Conservation (phyloP, 2,329 filamentous ascomycete species). For the Cadophora sp. region DNA sequence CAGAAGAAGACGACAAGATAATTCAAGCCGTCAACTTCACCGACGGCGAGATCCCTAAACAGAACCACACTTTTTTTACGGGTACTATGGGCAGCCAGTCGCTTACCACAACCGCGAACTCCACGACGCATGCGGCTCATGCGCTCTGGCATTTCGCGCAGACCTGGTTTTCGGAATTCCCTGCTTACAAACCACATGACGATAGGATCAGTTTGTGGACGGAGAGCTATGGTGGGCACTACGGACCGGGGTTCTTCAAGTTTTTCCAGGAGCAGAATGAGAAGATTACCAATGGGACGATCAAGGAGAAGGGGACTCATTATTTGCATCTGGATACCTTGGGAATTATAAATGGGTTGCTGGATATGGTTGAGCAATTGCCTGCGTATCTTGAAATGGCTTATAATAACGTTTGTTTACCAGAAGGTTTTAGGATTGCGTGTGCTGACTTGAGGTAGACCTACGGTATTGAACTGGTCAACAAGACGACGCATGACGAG, state of each 20-base stretch:
- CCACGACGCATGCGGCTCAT: constrained; percentile 41
- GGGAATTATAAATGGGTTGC: constrained; percentile 72
- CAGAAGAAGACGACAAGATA: constrained; percentile 42
- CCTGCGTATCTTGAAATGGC: constrained; percentile 32
- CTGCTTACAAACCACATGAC: constrained; percentile 54
- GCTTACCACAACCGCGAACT: constrained; percentile 47
- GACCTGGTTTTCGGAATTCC: constrained; percentile 61
- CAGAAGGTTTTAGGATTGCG: constrained; percentile 49
- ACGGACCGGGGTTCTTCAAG: constrained; percentile 65
- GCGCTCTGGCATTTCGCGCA: constrained; percentile 60
- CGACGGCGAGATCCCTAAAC: constrained; percentile 44
- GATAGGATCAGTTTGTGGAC: constrained; percentile 66
- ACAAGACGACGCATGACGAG: constrained; percentile 44
- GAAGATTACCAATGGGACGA: constrained; percentile 53
- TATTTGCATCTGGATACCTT: constrained; percentile 65
- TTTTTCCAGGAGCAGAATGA: constrained; percentile 66
- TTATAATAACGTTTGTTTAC: constrained; percentile 31
- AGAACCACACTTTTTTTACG: constrained; percentile 59
- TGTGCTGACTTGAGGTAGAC: constrained; percentile 7
- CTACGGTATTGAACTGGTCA: constrained; percentile 19
- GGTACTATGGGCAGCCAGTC: constrained; percentile 53
- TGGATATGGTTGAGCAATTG: constrained; percentile 62
- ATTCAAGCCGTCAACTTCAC: constrained; percentile 45
- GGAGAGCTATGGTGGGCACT: constrained; percentile 72
- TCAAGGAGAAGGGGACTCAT: constrained; percentile 55